Conservation (phyloP, 352 stramenopile species). For the Saprolegnia diclina region DNA sequence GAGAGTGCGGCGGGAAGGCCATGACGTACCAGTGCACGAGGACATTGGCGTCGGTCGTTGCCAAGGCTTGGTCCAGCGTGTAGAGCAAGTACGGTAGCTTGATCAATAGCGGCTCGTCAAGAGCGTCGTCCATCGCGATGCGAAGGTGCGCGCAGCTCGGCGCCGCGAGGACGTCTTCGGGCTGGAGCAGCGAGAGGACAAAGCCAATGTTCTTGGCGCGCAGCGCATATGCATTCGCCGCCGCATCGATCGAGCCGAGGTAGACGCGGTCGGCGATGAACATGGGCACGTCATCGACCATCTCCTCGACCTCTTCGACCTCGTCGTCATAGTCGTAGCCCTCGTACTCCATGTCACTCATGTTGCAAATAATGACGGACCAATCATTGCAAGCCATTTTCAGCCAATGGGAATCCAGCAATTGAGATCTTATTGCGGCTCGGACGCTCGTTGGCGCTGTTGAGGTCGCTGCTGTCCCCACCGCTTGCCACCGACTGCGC, state of each 20-base stretch:
- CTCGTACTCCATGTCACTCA: neutral
- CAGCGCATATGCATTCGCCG: constrained; percentile 41
- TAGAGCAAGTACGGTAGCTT: constrained; percentile 42
- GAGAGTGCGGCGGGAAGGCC: neutral
- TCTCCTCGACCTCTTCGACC: constrained; percentile 48
- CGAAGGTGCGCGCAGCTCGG: constrained; percentile 29
- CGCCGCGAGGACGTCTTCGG: constrained; percentile 6
- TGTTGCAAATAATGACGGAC: neutral
- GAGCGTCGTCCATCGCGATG: constrained; percentile 49
- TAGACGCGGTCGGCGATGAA: constrained; percentile 40
- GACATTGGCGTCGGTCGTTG: constrained; percentile 41
- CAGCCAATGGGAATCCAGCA: neutral
- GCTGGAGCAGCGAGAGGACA: constrained; percentile 40
- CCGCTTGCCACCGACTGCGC: no score
- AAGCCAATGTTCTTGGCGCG: constrained; percentile 35
- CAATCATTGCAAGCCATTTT: neutral
- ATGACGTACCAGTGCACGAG: constrained; percentile 59
- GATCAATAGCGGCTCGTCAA: constrained; percentile 43
- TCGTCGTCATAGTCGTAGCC: constrained; percentile 37
- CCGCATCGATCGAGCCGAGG: constrained; percentile 64
- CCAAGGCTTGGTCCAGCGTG: constrained; percentile 36
- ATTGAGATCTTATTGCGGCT: neutral
- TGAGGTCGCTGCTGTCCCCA: no score
- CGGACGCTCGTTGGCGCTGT: no score
- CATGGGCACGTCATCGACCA: constrained; percentile 57